Base-by-base conservation (phyloP, 176 grass and related monocot species). In the Carex cristatella region DNA sequence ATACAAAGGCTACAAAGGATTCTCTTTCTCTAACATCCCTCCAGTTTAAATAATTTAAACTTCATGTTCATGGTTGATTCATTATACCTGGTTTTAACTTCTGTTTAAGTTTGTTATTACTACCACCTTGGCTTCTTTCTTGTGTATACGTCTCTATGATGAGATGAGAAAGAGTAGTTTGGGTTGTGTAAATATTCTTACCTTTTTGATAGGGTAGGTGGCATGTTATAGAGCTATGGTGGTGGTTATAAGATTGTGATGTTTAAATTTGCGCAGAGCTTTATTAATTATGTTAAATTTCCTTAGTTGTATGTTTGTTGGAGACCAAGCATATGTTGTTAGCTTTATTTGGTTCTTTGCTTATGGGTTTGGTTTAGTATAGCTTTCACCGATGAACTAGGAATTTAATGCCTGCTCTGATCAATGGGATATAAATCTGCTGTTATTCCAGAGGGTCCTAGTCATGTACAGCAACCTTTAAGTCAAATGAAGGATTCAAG, bases 11-110 rank as follows among this genome's bases (percentile, higher is more conserved):
- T 94, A 95, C 85, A 92, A 92, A 85, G 96, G 96, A 54, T 98
- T 98, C 86, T 90, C 95, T 4, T 98, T 98, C 81, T 94, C 91
- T 49, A 98, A 94, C 86, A 94, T 98, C 69, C 91, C 92, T 5
- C 89, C 91, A 0, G 94, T 93, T 38, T 98, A 86, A 94, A 82
- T 49, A 69, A 73, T 63, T 66, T 18, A 35, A 65, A 35, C 12
- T 83, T 75, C 10, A 5, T 23, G 30, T 31, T 74, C 56, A 65
- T 23, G 58, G 32, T 59, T 80, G 42, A 46, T 46, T 46, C 7
- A 18, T 23, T 38, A 61, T 46, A 10, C 10, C 42, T 46, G 42
- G 42, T 32, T 23, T 23, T 23, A 23, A 23, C 23, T 23, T 71
- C 14, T 73, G 48, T 18, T 83, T 7, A 40, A 75, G 48, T 75